phyloP scores from a whole-genome alignment of 805 yeast species.

The Kuraishia molischiana region DNA sequence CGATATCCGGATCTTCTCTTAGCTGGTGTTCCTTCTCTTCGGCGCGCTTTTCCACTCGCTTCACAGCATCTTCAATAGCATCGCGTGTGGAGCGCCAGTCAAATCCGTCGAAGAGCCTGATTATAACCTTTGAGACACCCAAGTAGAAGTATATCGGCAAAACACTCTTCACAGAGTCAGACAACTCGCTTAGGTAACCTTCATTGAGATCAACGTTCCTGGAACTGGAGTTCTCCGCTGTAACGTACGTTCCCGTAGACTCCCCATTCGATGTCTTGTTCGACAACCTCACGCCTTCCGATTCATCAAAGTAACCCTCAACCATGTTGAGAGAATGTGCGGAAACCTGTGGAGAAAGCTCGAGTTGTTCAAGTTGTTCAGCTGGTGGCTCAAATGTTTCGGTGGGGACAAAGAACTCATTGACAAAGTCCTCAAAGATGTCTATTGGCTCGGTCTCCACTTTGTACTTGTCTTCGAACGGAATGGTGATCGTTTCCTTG shows the following conservation, averaged over 20 bases:
- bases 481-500: conserved; percentile 54
- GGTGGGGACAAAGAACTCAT: conserved; percentile 15
- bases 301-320: conserved; percentile 4
- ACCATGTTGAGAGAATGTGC: conserved; percentile 4
- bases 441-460: conserved; percentile 26
- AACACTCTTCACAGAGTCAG: neutral
- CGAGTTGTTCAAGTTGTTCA: neutral
- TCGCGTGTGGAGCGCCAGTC: conserved; percentile 80
- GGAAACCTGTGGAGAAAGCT: neutral
- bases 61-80: conserved; percentile 55
- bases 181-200: neutral
- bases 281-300: neutral
- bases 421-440: conserved; percentile 31
- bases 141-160: conserved; percentile 21
- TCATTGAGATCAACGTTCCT: neutral
- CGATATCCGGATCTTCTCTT: neutral
- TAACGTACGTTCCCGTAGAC: neutral
- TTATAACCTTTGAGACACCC: conserved; percentile 25
- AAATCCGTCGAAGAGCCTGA: conserved; percentile 77
- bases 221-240: neutral
- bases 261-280: neutral
- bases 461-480: conserved; percentile 50
- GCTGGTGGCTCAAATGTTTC: conserved; percentile 11
- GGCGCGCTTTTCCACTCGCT: conserved; percentile 34
- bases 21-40: neutral